Conservation (phyloP, 2,329 filamentous ascomycete genomes). For the Leptodontidium sp. region DNA sequence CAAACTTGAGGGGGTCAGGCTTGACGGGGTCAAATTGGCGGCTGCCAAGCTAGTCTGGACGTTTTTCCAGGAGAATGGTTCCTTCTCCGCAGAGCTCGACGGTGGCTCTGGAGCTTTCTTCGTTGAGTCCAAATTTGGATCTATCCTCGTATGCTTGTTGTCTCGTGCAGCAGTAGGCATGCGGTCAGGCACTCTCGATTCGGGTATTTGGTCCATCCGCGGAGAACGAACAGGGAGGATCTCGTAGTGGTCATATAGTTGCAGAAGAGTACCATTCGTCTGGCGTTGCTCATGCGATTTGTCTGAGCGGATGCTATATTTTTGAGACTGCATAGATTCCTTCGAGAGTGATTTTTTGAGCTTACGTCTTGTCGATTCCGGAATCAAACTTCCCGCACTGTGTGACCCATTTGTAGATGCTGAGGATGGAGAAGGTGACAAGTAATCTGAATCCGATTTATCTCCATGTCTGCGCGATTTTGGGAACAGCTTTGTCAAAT, state of each 20-base stretch:
- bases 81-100: constrained; percentile 25
- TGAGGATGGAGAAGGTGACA: constrained; percentile 34
- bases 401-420: constrained; percentile 32
- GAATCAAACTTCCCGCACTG: constrained; percentile 4
- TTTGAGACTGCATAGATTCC: constrained; percentile 42
- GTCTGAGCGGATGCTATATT: constrained; percentile 37
- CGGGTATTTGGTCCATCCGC: constrained; percentile 41
- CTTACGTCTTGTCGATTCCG: constrained; percentile 32
- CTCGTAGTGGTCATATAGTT: constrained; percentile 44
- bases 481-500: constrained; percentile 45
- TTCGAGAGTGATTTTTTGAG: constrained; percentile 41
- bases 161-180: background rate
- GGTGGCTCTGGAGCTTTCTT: constrained; percentile 13
- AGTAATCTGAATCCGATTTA: constrained; percentile 29
- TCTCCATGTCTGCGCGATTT: constrained; percentile 35
- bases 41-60: constrained; percentile 37
- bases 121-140: background rate
- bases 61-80: constrained; percentile 43
- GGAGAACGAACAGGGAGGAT: constrained; percentile 33
- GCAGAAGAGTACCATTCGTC: constrained; percentile 30
- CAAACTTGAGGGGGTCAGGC: constrained; percentile 3
- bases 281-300: constrained; percentile 33
- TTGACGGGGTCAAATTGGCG: constrained; percentile 10
- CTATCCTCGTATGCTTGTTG: background rate
- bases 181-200: constrained; percentile 35